phyloP scores from a whole-genome alignment of 257 asterid genomes.

The Ilex aquifolium region DNA sequence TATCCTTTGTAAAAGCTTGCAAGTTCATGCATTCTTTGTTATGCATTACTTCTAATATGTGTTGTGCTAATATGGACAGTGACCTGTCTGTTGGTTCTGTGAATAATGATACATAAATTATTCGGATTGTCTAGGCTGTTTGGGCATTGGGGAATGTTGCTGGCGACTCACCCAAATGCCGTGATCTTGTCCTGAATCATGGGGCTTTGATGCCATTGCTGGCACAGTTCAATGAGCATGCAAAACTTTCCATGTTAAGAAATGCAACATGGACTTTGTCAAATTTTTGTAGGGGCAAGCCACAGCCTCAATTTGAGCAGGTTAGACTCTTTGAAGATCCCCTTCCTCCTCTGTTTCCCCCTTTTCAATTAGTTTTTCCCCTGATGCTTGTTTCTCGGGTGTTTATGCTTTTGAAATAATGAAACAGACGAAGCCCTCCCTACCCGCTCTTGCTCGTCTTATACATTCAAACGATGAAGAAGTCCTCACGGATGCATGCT shows the following conservation, averaged over 20 bases:
- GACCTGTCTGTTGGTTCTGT: neutral
- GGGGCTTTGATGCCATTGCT: constrained; percentile 77
- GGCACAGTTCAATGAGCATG: constrained; percentile 70
- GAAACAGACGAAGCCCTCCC: constrained; percentile 74
- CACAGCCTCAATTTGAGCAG: constrained; percentile 88
- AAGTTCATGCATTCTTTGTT: neutral
- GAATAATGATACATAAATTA: neutral
- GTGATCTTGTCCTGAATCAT: constrained; percentile 73
- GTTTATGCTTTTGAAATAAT: constrained; percentile 2
- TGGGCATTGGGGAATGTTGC: constrained; percentile 97
- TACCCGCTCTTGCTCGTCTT: constrained; percentile 72
- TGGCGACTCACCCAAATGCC: constrained; percentile 88
- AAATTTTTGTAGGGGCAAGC: constrained; percentile 92
- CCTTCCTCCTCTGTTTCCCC: too few species aligned
- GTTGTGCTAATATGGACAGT: neutral
- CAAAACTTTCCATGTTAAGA: constrained; percentile 82
- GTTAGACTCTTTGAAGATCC: constrained; percentile 22
- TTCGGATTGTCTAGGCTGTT: constrained; percentile 55
- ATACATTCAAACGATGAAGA: constrained; percentile 79
- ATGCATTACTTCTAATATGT: neutral
- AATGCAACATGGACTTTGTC: constrained; percentile 96
- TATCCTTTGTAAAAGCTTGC: neutral
- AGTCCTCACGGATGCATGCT: constrained; percentile 86
- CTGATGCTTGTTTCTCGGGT: neutral
- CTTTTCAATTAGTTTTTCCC: neutral